Conservation (phyloP, 805 yeast species). For the Barnettozyma siamensis region DNA sequence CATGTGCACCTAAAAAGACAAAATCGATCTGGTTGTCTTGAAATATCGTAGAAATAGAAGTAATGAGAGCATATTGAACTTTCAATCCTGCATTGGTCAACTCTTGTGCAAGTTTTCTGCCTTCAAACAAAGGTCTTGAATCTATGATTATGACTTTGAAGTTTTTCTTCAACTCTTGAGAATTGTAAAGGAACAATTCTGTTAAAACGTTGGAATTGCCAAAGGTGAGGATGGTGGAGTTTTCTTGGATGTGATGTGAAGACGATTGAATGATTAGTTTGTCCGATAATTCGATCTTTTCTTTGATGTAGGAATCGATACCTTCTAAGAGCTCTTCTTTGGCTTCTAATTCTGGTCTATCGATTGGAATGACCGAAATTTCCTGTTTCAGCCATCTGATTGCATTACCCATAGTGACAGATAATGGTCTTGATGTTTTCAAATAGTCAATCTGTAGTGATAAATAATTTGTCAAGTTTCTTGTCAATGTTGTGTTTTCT, state of each 20-base stretch:
- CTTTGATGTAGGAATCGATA: slow-evolving; percentile 78
- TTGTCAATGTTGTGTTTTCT: slow-evolving; percentile 71
- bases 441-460: slow-evolving; percentile 90
- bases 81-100: slow-evolving; percentile 61
- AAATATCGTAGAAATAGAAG: slow-evolving; percentile 72
- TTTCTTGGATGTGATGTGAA: slow-evolving; percentile 65
- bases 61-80: slow-evolving; percentile 69
- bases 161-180: slow-evolving; percentile 51
- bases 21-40: slow-evolving; percentile 77
- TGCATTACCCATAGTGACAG: slow-evolving; percentile 95
- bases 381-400: slow-evolving; percentile 96
- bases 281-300: slow-evolving; percentile 79
- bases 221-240: slow-evolving; percentile 76
- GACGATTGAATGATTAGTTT: slow-evolving; percentile 79
- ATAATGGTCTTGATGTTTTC: slow-evolving; percentile 84
- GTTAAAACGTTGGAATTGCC: slow-evolving; percentile 84
- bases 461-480: slow-evolving; percentile 83
- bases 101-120: slow-evolving; percentile 65
- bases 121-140: slow-evolving; percentile 92
- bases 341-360: slow-evolving; percentile 51
- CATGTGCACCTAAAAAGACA: slow-evolving; percentile 93
- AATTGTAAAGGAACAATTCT: slow-evolving; percentile 66
- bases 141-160: slow-evolving; percentile 86
- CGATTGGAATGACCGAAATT: slow-evolving; percentile 76
- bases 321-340: slow-evolving; percentile 55